Base-by-base conservation (phyloP, 2,329 filamentous ascomycete genomes). In the Biscogniauxia marginata region DNA sequence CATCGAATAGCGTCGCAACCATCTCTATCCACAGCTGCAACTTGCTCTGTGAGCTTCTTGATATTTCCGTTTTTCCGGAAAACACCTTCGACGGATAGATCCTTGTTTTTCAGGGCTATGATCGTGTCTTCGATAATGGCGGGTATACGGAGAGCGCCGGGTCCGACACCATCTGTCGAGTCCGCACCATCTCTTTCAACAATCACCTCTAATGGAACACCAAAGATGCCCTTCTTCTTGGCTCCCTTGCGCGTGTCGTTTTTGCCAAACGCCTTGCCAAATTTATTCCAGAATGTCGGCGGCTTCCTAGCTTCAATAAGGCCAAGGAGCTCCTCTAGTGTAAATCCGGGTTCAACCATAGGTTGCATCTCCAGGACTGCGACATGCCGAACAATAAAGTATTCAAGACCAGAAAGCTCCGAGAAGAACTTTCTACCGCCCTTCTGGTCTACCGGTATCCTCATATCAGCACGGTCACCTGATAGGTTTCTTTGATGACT, bases 41-140 rank as follows among this genome's bases (percentile, higher is more conserved):
- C 88, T 6, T 96, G 80, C 59, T 96, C 93, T 65, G 90, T 91
- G 46, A 97, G 81, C 64, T 93, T 90, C 73, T 95, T 93, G 77
- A 99, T 97, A 73, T 98, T 99, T 66, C 95, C 95, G 68, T 98
- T 99, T 82, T 99, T 99, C 65, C 95, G 87, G 84, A 99, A 99
- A 20, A 99, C 93, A 67, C 95, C 95, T 74, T 99, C 95, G 1
- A 99, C 91, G 1, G 93, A 98, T 78, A 99, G 92, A 73, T 99
- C 95, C 91, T 99, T 98, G 74, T 93, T 95, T 66, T 93, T 87
- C 91, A 99, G 96, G 11, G 93, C 92, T 3, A 90, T 89, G 39
- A 99, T 88, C 49, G 93, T 87, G 70, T 97, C 93, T 68, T 98
- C 93, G n/a, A 99, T 84, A 52, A 99, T 81, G n/a, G 91, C 90